A percentile compares a stretch with the other conserved stretches of the same genome.
Conservation (phyloP, 2,329 filamentous ascomycete genomes). For the Diaporthe citri region DNA sequence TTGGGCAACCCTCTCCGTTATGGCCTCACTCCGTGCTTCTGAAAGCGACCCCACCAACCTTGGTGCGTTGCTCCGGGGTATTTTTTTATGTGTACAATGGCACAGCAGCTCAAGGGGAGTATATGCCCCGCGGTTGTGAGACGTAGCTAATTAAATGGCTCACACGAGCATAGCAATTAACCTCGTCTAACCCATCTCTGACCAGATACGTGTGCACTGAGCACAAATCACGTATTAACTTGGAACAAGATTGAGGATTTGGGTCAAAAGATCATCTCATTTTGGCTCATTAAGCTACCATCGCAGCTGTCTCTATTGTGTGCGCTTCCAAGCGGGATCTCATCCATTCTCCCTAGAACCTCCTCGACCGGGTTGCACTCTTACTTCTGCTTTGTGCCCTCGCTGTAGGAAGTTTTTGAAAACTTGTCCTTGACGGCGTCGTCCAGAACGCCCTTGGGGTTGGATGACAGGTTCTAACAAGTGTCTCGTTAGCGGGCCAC, state of each 20-base stretch:
- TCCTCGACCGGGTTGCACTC: background rate
- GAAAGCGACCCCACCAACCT: background rate
- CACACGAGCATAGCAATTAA: background rate
- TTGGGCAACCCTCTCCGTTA: background rate
- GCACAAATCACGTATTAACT: background rate
- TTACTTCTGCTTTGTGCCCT: conserved; percentile 22
- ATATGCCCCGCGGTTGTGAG: background rate
- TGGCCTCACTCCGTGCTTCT: background rate
- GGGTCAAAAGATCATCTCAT: background rate
- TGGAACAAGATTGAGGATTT: background rate
- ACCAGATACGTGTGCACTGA: background rate
- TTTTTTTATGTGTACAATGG: too few relatives aligned
- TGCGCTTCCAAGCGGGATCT: background rate
- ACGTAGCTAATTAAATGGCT: background rate
- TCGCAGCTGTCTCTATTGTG: background rate
- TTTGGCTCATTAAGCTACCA: conserved; percentile 11
- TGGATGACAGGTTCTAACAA: conserved; percentile 67
- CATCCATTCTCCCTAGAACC: background rate
- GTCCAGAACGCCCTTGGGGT: conserved; percentile 75
- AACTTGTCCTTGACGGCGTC: conserved; percentile 72
- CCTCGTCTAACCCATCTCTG: background rate
- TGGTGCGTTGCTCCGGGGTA: too few relatives aligned
- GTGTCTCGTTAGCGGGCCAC: conserved; percentile 35
- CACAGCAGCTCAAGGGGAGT: background rate
- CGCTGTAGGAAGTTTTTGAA: conserved; percentile 56